phyloP scores from a whole-genome alignment of 352 stramenopile species.

The Phytopythium sindhum region DNA sequence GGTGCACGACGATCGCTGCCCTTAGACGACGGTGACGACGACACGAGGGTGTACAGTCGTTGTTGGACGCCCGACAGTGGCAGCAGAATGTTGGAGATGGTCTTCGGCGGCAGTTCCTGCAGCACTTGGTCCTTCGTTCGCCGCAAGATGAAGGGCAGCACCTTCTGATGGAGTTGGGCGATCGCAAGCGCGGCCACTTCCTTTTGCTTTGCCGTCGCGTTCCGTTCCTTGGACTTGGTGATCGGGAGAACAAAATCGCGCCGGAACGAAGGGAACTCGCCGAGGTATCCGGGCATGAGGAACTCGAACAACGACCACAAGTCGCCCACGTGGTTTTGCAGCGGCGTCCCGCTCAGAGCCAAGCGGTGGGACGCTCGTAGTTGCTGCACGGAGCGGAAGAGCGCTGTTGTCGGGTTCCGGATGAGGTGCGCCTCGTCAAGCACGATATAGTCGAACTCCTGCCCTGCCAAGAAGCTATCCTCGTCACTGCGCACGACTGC shows the following conservation, averaged over 20 bases:
- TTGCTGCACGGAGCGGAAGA: slow-evolving; percentile 80
- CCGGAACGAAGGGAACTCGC: slow-evolving; percentile 72
- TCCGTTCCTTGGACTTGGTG: slow-evolving; percentile 42
- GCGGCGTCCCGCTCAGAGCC: slow-evolving; percentile 95
- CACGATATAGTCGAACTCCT: slow-evolving; percentile 85
- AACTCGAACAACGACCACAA: slow-evolving; percentile 98
- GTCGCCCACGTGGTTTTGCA: slow-evolving; percentile 97
- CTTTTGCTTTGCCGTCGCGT: slow-evolving; percentile 75
- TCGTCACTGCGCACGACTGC: slow-evolving; percentile 81
- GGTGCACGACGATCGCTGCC: not conserved
- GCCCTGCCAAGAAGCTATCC: slow-evolving; percentile 50
- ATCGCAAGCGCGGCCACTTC: slow-evolving; percentile 83
- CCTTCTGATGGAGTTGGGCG: slow-evolving; percentile 91
- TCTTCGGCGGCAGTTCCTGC: slow-evolving; percentile 96
- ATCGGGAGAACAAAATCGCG: slow-evolving; percentile 66
- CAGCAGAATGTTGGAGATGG: slow-evolving; percentile 92
- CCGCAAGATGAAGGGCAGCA: slow-evolving; percentile 97
- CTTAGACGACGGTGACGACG: slow-evolving; percentile 13
- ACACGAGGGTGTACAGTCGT: slow-evolving; percentile 69
- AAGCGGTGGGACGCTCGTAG: slow-evolving; percentile 88
- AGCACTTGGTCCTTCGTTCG: slow-evolving; percentile 96
- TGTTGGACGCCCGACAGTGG: slow-evolving; percentile 87
- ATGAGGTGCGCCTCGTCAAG: slow-evolving; percentile 98
- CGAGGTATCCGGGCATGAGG: slow-evolving; percentile 97
- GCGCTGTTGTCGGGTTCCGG: slow-evolving; percentile 91